Evolutionary conservation across 768 basidiomycete genomes (phyloP).

Genomic region (Pisolithus orientalis): DNA sequence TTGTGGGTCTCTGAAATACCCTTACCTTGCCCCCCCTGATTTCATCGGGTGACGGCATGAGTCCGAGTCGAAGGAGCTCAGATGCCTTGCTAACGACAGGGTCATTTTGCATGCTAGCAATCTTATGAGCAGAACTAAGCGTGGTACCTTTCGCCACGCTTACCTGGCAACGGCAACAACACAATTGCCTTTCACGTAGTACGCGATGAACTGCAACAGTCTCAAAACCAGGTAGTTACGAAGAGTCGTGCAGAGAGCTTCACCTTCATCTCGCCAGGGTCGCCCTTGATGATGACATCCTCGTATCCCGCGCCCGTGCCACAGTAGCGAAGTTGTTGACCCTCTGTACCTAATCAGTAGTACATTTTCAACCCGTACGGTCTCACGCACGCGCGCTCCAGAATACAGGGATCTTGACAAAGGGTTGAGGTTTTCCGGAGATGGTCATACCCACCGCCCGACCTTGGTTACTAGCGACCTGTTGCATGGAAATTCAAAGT

Average conservation of each 20-base stretch:
- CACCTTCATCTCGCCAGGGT: slow-evolving; percentile 74
- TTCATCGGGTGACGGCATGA: slow-evolving; percentile 76
- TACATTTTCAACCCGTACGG: background rate
- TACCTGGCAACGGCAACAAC: slow-evolving; percentile 66
- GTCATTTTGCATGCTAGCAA: slow-evolving; percentile 68
- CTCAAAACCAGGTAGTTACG: background rate
- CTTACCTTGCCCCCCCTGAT: slow-evolving; percentile 68
- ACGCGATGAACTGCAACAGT: slow-evolving; percentile 61
- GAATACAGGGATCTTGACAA: slow-evolving; percentile 77
- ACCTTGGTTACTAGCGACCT: slow-evolving; percentile 85
- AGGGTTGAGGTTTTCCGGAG: slow-evolving; percentile 55
- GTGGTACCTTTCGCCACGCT: slow-evolving; percentile 5
- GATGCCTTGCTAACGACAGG: slow-evolving; percentile 74
- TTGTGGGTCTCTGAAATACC: background rate
- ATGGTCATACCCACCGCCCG: slow-evolving; percentile 79
- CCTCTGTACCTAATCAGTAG: slow-evolving; percentile 41
- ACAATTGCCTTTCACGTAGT: slow-evolving; percentile 60
- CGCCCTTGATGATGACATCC: slow-evolving; percentile 72
- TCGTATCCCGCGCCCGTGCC: slow-evolving; percentile 69
- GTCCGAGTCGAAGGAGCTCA: slow-evolving; percentile 68
- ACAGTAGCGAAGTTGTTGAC: slow-evolving; percentile 81
- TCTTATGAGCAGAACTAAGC: background rate
- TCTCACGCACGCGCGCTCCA: slow-evolving; percentile 77
- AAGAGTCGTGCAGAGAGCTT: slow-evolving; percentile 1
- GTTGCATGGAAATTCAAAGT: background rate